Evolutionary conservation across 202 grass and related monocot genomes (phyloP), one percentile per base, ranked within the genome.

Genomic region (Digitaria exilis): DNA sequence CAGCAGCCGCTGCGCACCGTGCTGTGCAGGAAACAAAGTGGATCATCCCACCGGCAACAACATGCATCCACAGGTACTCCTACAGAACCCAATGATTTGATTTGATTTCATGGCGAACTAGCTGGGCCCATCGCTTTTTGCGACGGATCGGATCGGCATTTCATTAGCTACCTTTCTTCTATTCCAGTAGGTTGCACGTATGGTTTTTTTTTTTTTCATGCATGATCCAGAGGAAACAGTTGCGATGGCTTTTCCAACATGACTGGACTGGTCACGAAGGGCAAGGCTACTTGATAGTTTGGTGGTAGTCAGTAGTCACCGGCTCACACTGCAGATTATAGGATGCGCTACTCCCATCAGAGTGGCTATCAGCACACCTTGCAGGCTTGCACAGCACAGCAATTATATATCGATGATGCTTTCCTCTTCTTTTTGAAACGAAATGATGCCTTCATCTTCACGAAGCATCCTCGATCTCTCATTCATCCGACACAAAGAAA

Each of bases 161-260:
- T 22, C 21, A 56, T 56, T 24, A n/a, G n/a, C 22, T 18, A 7
- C 35, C 35, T 34, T 4, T 34, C 35, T 37, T 37, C 11, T 43
- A 49, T 44, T 80, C 28, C 12, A n/a, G 55, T 42, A 68, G 29
- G 24, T 16, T 56, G 65, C n/a, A 37, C 35, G 35, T 37, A 37
- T 37, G 35, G 6, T 37, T 37, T 41, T 30, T 30, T 19, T 34
- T n/a, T n/a, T n/a, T n/a, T n/a, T n/a, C n/a, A n/a, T n/a, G n/a
- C 66, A 81, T 48, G 79, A 59, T 60, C 46, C 30, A 29, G 54
- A 44, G n/a, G 35, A 42, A 60, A 41, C 54, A 60, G 66, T 25
- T 48, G 3, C 56, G 25, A 8, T 45, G 7, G 39, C 66, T 34
- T 81, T 76, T 44, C 26, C 66, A 60, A 34, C 64, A 65, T 37